Conservation (phyloP, 164 flowering plant genomes). For the Berberis thunbergii region DNA sequence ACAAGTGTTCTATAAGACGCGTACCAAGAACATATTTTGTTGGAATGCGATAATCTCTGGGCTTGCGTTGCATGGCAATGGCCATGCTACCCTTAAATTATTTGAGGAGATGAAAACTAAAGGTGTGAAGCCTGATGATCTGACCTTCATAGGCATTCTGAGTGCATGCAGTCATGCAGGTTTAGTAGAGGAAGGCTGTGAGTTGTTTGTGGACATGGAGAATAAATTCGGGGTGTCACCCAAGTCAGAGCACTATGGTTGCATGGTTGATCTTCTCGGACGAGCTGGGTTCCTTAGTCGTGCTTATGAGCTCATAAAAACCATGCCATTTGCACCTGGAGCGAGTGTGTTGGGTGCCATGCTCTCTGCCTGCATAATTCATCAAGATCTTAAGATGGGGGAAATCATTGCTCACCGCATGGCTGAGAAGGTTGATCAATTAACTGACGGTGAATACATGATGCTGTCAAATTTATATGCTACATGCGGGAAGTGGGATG, state of each 20-base stretch:
- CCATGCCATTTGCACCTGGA: constrained; percentile 37
- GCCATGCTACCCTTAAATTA: constrained; percentile 23
- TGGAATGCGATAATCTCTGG: constrained; percentile 40
- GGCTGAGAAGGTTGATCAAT: background rate
- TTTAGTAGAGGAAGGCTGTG: constrained; percentile 26
- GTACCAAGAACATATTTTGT: constrained; percentile 23
- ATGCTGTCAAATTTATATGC: constrained; percentile 39
- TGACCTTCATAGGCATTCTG: constrained; percentile 37
- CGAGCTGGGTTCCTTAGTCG: constrained; percentile 25
- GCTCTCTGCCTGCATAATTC: constrained; percentile 29
- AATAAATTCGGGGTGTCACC: constrained; percentile 24
- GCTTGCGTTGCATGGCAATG: constrained; percentile 33
- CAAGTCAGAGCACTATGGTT: constrained; percentile 38
- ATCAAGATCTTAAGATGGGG: constrained; percentile 25
- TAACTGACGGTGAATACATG: constrained; percentile 42
- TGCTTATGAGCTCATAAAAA: constrained; percentile 20
- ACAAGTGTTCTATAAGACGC: constrained; percentile 27
- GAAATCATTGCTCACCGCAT: constrained; percentile 17
- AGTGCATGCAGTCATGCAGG: constrained; percentile 39
- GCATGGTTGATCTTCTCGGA: constrained; percentile 39
- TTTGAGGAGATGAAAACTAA: constrained; percentile 17
- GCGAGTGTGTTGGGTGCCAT: constrained; percentile 29
- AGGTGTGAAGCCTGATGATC: constrained; percentile 24
- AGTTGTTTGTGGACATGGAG: constrained; percentile 25
- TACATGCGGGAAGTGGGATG: constrained; percentile 24